Evolutionary conservation across 441 rosid species (phyloP), one percentile per base, ranked within the genome.

Genomic region (Erodium texanum): DNA sequence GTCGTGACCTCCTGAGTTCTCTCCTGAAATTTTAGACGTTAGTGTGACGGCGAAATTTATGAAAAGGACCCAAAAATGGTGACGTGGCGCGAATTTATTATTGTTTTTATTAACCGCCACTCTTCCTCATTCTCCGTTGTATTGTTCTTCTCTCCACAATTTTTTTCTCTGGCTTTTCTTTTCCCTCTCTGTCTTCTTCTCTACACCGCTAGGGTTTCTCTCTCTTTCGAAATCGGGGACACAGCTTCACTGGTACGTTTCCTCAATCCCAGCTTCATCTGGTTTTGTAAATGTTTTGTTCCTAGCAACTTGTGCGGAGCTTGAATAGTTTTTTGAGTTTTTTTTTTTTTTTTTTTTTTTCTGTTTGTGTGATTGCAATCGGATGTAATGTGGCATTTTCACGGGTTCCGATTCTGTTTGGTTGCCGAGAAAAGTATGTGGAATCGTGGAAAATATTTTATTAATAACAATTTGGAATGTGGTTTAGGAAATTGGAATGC

Each of bases 231-330:
- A 82, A 74, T 75, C 75, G 76, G 65, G 75, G 71, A 64, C 68
- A 22, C 43, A 69, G 71, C 75, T 82, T 79, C 74, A 15, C 68
- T 65, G 81, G 84, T 80, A 78, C 72, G 79, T 73, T 66, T 66
- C 14, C 7, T 19, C 38, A 50, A 50, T 66, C 76, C 43, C 19
- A 15, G 19, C 12, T 14, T 16, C 1, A 16, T 50, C 19, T 50
- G 56, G 16, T 15, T 50, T 2, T 15, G 19, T 50, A 50, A 50
- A 54, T 71, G 56, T 77, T 62, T 65, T 24, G 18, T 76, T 71
- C 36, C 68, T 61, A 72, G 20, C 18, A 27, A 62, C 59, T 68
- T 62, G 45, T 7, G 23, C 3, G 20, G 56, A 50, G 15, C 56
- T n/a, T 50, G 56, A 50, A 2, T 48, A 27, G 29, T 14, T 15